Conservation (phyloP, 495 filamentous ascomycete genomes). For the Baudoinia panamericana region DNA sequence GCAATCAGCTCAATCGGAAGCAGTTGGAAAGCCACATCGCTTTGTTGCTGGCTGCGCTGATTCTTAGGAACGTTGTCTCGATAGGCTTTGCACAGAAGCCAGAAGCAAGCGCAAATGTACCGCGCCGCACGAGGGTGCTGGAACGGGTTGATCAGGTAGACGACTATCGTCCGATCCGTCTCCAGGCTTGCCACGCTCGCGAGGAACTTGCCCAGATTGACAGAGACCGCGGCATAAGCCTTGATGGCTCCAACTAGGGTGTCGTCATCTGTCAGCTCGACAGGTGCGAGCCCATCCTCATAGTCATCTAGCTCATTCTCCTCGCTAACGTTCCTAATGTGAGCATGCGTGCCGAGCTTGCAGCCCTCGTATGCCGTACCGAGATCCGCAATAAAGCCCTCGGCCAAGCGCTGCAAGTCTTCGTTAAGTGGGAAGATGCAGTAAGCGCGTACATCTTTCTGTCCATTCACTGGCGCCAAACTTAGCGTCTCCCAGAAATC, state of each 20-base stretch:
- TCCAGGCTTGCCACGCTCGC: slow-evolving; percentile 39
- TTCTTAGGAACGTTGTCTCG: slow-evolving; percentile 36
- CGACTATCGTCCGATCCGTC: slow-evolving; percentile 42
- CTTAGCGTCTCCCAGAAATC: slow-evolving; percentile 86
- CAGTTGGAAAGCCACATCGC: slow-evolving; percentile 70
- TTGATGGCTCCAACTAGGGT: slow-evolving; percentile 6
- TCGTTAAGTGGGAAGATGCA: slow-evolving; percentile 62
- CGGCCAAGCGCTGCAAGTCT: slow-evolving; percentile 44
- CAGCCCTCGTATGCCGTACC: slow-evolving; percentile 64
- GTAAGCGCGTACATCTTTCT: slow-evolving; percentile 66
- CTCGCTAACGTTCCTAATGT: slow-evolving; percentile 14
- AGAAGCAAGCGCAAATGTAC: slow-evolving; percentile 67
- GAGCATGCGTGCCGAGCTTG: slow-evolving; percentile 56
- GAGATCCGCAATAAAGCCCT: slow-evolving; percentile 58
- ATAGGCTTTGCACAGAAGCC: slow-evolving; percentile 60
- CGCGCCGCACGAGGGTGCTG: slow-evolving; percentile 38
- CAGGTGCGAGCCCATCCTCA: slow-evolving; percentile 9
- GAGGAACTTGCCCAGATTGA: slow-evolving; percentile 31
- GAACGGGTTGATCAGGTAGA: slow-evolving; percentile 79
- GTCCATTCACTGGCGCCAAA: slow-evolving; percentile 60
- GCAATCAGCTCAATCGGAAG: slow-evolving; percentile 60
- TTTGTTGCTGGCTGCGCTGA: slow-evolving; percentile 28
- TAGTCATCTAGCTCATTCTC: slow-evolving; percentile 31
- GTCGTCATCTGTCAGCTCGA: slow-evolving; percentile 4
- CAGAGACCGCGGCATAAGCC: slow-evolving; percentile 15